Evolutionary conservation across 1,139 yeast genomes (phyloP).

Genomic region (Spathaspora sp.): DNA sequence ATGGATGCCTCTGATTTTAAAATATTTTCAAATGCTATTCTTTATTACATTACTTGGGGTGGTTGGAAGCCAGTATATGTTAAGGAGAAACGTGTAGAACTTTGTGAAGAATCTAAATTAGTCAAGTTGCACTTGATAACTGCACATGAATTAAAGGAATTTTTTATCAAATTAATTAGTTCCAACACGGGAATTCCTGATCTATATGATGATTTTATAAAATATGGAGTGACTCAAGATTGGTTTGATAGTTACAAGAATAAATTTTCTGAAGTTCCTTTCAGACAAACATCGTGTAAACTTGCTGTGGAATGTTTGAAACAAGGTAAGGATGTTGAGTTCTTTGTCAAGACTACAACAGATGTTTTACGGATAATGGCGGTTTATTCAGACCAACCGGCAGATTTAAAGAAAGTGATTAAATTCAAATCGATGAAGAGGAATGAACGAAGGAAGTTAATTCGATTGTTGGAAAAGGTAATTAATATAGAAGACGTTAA

Average conservation of each 20-base stretch:
- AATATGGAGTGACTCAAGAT: conserved; percentile 3
- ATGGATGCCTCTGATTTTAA: conserved; percentile 8
- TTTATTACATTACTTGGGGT: conserved; percentile 11
- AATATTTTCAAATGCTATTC: conserved; percentile 9
- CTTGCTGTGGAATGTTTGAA: conserved; percentile 8
- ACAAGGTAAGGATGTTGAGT: conserved; percentile 8
- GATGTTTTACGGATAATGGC: conserved; percentile 15
- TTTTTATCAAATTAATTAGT: conserved; percentile 8
- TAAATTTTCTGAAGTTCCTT: conserved; percentile 9
- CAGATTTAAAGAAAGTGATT: conserved; percentile 5
- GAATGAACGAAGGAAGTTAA: conserved; percentile 8
- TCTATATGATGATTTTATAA: conserved; percentile 5
- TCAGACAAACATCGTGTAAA: conserved; percentile 12
- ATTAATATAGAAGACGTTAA: conserved; percentile 14
- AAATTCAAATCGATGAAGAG: conserved; percentile 10
- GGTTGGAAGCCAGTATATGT: conserved; percentile 5
- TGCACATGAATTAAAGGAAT: conserved; percentile 8
- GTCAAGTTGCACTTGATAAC: background rate
- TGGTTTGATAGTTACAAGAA: conserved; percentile 9
- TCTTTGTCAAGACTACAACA: conserved; percentile 10
- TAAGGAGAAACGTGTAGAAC: conserved; percentile 5
- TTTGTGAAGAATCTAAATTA: conserved; percentile 7
- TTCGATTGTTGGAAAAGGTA: conserved; percentile 10
- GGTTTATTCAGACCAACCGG: conserved; percentile 5
- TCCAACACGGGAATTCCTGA: conserved; percentile 11